Percentiles rank a stretch among this genome's conserved stretches.
Evolutionary conservation across 1,139 yeast species (phyloP).

Genomic region (Eremothecium gossypii): DNA sequence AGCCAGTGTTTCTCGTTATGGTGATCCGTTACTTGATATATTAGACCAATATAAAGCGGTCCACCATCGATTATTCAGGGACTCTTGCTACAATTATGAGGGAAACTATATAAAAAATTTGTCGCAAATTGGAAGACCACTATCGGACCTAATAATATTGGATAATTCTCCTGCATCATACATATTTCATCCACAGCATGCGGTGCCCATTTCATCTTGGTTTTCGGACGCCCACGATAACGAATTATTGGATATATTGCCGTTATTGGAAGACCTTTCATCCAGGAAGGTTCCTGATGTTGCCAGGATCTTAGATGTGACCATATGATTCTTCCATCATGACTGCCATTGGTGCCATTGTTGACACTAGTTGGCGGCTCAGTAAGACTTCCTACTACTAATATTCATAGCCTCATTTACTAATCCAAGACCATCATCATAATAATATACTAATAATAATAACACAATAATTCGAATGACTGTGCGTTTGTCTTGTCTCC

Average conservation of each 20-base stretch:
- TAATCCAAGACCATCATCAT: too few species aligned
- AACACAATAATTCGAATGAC: too few species aligned
- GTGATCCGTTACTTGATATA: constrained; percentile 88
- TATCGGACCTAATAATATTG: constrained; percentile 74
- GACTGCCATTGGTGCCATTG: not conserved
- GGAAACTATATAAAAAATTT: constrained; percentile 92
- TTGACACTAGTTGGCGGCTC: too few species aligned
- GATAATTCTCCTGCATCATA: constrained; percentile 98
- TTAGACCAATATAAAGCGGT: constrained; percentile 57
- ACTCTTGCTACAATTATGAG: constrained; percentile 68
- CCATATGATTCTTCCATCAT: constrained; percentile 29
- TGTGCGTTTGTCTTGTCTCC: too few species aligned
- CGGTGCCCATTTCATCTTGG: constrained; percentile 98
- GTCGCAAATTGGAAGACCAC: constrained; percentile 88
- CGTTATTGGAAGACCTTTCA: constrained; percentile 80
- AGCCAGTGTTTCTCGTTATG: constrained; percentile 90
- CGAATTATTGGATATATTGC: constrained; percentile 83
- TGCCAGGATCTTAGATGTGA: constrained; percentile 72
- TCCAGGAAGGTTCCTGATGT: constrained; percentile 64
- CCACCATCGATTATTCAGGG: constrained; percentile 90
- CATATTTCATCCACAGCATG: constrained; percentile 94
- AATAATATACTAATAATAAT: too few species aligned
- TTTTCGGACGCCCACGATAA: constrained; percentile 96
- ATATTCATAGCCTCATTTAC: too few species aligned
- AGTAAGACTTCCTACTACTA: too few species aligned